These are phyloP conservation scores for Eleusine indica DNA, from an alignment of 176 grass and related monocot genomes.

Conservation along the genomic window DNA sequence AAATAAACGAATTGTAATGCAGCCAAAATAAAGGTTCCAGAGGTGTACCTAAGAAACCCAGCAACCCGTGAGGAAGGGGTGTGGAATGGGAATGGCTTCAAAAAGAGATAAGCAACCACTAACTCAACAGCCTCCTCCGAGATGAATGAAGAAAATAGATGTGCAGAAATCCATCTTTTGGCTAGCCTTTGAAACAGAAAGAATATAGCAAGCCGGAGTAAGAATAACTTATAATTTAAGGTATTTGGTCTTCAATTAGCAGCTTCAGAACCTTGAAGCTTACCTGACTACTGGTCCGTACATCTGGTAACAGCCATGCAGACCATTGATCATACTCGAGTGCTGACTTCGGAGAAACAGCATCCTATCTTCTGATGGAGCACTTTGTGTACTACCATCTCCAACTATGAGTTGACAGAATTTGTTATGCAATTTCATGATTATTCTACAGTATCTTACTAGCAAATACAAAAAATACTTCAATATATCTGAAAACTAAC, in stretches of 20 bases:
- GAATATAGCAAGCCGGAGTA: neutral
- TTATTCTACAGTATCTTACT: conserved; percentile 4
- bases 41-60: conserved; percentile 85
- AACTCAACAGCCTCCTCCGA: conserved; percentile 92
- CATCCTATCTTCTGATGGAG: conserved; percentile 67
- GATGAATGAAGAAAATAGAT: conserved; percentile 91
- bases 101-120: conserved; percentile 88
- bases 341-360: conserved; percentile 84
- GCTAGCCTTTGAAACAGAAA: conserved; percentile 74
- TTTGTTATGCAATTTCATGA: conserved; percentile 27
- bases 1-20: conserved; percentile 9
- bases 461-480: conserved; percentile 20
- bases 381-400: conserved; percentile 48
- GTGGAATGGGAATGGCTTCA: conserved; percentile 85
- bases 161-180: conserved; percentile 92
- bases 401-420: conserved; percentile 54
- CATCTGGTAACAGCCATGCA: conserved; percentile 79
- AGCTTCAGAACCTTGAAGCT: conserved; percentile 26
- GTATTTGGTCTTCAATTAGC: conserved; percentile 7
- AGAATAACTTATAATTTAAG: conserved; percentile 36
- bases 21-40: conserved; percentile 20
- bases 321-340: conserved; percentile 99
- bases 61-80: conserved; percentile 74
- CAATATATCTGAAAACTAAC: conserved; percentile 49
- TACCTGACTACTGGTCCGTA: conserved; percentile 91